phyloP scores from a whole-genome alignment of 495 filamentous ascomycete genomes.

The Aspergillus asperescens region DNA sequence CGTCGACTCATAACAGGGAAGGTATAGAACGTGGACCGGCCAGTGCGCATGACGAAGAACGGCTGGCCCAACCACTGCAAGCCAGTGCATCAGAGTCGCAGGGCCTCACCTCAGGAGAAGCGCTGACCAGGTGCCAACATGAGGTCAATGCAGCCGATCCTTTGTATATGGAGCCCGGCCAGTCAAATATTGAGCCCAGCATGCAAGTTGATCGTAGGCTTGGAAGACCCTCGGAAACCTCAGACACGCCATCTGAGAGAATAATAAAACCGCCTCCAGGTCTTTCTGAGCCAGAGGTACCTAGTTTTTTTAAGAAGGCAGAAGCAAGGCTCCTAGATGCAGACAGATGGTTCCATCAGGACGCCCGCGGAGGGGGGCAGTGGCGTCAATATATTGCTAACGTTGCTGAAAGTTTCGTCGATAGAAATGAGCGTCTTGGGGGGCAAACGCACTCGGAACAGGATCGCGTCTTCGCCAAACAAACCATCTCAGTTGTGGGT shows the following conservation, averaged over 20 bases:
- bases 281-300: not conserved
- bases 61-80: not conserved
- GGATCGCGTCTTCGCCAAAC: constrained; percentile 10
- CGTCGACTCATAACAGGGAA: not conserved
- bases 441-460: not conserved
- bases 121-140: not conserved
- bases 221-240: not conserved
- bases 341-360: constrained; percentile 26
- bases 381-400: constrained; percentile 18
- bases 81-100: not conserved
- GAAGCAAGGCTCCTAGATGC: constrained; percentile 18
- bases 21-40: not conserved
- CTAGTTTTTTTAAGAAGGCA: not conserved
- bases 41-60: not conserved
- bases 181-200: not conserved
- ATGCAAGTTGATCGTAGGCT: too few species aligned
- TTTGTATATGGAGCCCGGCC: not conserved
- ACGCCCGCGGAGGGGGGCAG: constrained; percentile 15
- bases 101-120: not conserved
- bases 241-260: not conserved
- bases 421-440: constrained; percentile 7
- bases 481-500: constrained; percentile 20
- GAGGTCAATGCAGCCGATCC: not conserved
- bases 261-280: constrained; percentile 18
- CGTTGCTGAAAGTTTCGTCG: constrained; percentile 15